A percentile compares a stretch with the other conserved stretches of the same genome.
Evolutionary conservation across 352 stramenopile species (phyloP).

Genomic region (Globisporangium splendens): DNA sequence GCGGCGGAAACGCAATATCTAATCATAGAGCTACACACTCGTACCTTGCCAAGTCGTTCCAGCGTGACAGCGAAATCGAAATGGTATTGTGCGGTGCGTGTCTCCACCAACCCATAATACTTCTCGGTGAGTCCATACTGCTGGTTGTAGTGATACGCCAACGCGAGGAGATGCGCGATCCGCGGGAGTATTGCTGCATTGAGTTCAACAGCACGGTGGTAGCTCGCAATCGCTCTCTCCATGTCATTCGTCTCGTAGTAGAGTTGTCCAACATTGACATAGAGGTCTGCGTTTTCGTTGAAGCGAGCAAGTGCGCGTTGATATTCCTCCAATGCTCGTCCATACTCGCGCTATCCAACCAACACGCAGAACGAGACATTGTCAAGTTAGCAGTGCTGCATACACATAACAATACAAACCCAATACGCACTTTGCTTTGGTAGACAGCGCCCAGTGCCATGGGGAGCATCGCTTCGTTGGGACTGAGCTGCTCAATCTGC

Average conservation of each 20-base stretch:
- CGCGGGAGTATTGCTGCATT: constrained; percentile 8
- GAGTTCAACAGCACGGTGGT: constrained; percentile 13
- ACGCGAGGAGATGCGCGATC: constrained; percentile 25
- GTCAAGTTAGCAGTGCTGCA: neutral
- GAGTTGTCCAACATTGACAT: constrained; percentile 29
- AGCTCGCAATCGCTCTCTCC: constrained; percentile 8
- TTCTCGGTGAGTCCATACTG: constrained; percentile 25
- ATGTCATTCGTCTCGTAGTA: constrained; percentile 26
- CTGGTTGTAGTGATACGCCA: constrained; percentile 34
- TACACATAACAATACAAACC: neutral
- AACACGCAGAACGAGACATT: neutral
- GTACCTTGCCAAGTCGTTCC: constrained; percentile 39
- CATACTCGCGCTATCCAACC: constrained; percentile 17
- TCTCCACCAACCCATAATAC: constrained; percentile 21
- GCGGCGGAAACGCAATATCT: neutral
- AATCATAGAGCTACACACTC: constrained; percentile 4
- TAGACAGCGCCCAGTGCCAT: constrained; percentile 29
- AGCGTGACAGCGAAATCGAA: constrained; percentile 57
- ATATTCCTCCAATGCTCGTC: constrained; percentile 21
- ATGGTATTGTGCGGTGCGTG: constrained; percentile 29
- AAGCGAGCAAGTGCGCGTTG: constrained; percentile 12
- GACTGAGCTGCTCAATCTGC: constrained; percentile 22
- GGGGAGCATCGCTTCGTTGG: constrained; percentile 17
- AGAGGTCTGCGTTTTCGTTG: constrained; percentile 16
- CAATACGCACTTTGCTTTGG: constrained; percentile 16